Evolutionary conservation across 768 basidiomycete genomes (phyloP), one percentile per base, ranked within the genome.

Genomic region (Kwoniella heveanensis): DNA sequence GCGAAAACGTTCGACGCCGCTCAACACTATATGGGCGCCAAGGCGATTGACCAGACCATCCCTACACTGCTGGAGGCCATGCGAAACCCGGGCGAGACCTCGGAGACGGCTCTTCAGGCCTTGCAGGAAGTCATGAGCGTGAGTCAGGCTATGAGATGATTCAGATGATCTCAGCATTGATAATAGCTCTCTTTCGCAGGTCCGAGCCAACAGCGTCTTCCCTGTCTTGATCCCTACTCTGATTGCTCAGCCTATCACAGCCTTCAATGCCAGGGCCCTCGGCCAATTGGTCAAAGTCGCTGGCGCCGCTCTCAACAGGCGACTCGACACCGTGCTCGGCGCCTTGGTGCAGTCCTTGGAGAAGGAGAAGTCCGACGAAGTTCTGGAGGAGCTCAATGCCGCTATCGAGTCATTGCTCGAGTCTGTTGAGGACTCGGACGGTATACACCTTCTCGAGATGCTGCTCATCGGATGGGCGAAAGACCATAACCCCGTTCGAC

Each of bases 31-130:
- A 85, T 97, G 44, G 96, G 95, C 7, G 84, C 87, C 29, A 90
- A 88, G 75, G 93, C 94, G 6, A 94, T 97, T 66, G 95, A 98
- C 74, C 87, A 94, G 81, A 98, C 92, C 0, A 97, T 98, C 62
- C 95, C 96, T 0, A 98, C 95, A 0, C 80, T 98, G 0, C 79
- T 99, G 57, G 92, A 93, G 71, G 95, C 95, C 1, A 87, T 98
- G 36, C 88, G 91, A 19, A 90, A 92, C 79, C 92, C 93, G 15
- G 94, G 94, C 4, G 89, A 88, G 71, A 87, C 89, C 21, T 95
- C 95, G n/a, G 93, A 92, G 10, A 97, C 95, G 17, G 95, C 96
- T 12, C 83, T 98, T 36, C 88, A 93, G 74, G 96, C 96, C 0
- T 82, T 98, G 39, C 88, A 85, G 60, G 95, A 98, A 82, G 92